phyloP scores from a whole-genome alignment of 2,329 filamentous ascomycete genomes.

The Phyllosticta citribraziliensis region DNA sequence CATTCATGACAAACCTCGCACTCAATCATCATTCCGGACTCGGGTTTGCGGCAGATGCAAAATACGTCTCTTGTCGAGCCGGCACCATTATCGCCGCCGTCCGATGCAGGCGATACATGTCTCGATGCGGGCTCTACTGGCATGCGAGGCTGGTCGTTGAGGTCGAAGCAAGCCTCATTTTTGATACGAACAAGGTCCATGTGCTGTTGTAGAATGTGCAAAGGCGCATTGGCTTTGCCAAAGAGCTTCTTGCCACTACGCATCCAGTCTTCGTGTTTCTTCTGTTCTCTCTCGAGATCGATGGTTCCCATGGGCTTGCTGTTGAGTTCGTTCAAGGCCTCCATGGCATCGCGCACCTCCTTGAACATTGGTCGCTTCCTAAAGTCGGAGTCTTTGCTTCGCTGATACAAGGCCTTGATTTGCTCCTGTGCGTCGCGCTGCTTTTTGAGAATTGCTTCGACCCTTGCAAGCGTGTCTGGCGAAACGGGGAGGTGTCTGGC shows the following conservation, averaged over 20 bases:
- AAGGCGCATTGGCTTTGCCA: constrained; percentile 91
- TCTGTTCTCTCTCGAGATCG: constrained; percentile 88
- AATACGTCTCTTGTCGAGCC: constrained; percentile 67
- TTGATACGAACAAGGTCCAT: constrained; percentile 88
- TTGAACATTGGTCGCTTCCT: constrained; percentile 73
- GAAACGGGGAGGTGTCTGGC: constrained; percentile 73
- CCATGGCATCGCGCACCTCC: constrained; percentile 85
- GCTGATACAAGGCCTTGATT: constrained; percentile 71
- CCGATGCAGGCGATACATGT: constrained; percentile 56
- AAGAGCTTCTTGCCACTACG: constrained; percentile 94
- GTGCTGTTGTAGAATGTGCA: constrained; percentile 90
- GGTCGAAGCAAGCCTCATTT: constrained; percentile 85
- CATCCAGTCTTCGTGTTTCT: constrained; percentile 98
- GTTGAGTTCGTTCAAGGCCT: constrained; percentile 77
- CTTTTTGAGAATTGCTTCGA: constrained; percentile 90
- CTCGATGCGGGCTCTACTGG: constrained; percentile 88
- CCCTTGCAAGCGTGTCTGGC: constrained; percentile 64
- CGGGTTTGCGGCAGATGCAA: constrained; percentile 86
- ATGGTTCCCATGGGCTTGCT: constrained; percentile 86
- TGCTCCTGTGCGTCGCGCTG: constrained; percentile 88
- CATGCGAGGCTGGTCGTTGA: constrained; percentile 75
- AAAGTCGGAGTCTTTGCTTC: constrained; percentile 65
- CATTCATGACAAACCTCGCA: constrained; percentile 97
- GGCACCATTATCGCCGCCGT: constrained; percentile 36
- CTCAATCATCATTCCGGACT: constrained; percentile 99